Evolutionary conservation across 257 asterid species (phyloP).

Genomic region (Solanum appendiculatum): DNA sequence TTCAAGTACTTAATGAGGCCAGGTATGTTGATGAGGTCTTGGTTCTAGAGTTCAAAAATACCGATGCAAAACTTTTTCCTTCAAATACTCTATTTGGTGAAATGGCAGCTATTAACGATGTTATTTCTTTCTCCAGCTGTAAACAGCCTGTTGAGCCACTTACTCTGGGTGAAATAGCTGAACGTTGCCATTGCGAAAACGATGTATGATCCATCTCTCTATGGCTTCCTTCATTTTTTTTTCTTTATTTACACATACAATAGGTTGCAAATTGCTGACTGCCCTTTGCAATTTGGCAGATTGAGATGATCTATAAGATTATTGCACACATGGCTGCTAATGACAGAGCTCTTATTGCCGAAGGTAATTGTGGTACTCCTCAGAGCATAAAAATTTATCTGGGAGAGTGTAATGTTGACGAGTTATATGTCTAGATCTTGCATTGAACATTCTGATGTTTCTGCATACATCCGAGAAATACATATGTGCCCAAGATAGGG

Average conservation of each 20-base stretch:
- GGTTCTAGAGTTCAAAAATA: neutral
- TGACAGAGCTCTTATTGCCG: conserved; percentile 94
- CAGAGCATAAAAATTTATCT: conserved; percentile 80
- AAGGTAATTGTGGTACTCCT: conserved; percentile 96
- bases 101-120: neutral
- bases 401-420: conserved; percentile 93
- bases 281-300: conserved; percentile 37
- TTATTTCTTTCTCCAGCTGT: conserved; percentile 42
- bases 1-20: conserved; percentile 83
- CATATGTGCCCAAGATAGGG: neutral
- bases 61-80: neutral
- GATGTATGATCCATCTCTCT: conserved; percentile 36
- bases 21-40: conserved; percentile 36
- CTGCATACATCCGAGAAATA: neutral
- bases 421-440: conserved; percentile 40
- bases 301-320: conserved; percentile 96
- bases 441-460: neutral
- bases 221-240: neutral
- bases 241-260: neutral
- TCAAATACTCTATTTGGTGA: neutral
- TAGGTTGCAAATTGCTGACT: conserved; percentile 1
- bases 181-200: conserved; percentile 66
- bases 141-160: conserved; percentile 88
- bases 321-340: conserved; percentile 95
- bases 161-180: conserved; percentile 82